Evolutionary conservation across 2,329 filamentous ascomycete species (phyloP), one percentile per base, ranked within the genome.

Genomic region (Venturia effusa): DNA sequence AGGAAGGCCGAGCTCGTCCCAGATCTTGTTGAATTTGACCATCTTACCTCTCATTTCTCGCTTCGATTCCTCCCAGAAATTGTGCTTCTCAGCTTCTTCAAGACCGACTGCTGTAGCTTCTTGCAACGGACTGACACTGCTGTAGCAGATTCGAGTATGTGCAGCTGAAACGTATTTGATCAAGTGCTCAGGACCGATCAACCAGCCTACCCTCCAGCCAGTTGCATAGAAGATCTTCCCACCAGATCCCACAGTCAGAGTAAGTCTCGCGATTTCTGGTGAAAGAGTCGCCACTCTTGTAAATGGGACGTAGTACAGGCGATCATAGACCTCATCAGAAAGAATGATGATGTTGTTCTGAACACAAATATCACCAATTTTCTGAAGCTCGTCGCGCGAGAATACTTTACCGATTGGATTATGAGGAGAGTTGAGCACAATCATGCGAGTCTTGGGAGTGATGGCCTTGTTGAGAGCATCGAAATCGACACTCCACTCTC

Each of bases 151-250:
- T 63, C 93, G 85, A 0, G 93, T 97, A 75, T 99, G 94, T 0
- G 94, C 94, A 22, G 91, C 91, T 13, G 89, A 86, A 40, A 96
- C 93, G 73, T 96, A 90, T 73, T 95, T 89, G 77, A 97, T 92
- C 62, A 97, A 80, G 66, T 96, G 84, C 62, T 90, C 84, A 0
- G 90, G 91, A 0, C 94, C 94, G 72, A 97, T 94, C 43, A 99
- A 80, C 86, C 93, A 99, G 64, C 94, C 90, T 68, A 97, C 92
- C 65, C 94, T 87, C 94, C 94, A 99, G 59, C 94, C 94, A 0
- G 94, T 99, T 64, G 90, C 91, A 73, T 97, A 97, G 77, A 99
- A 99, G 80, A 94, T 95, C 83, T 99, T 99, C 70, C 94, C 94
- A 0, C 92, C 94, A 0, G 92, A 96, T 24, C 94, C 94, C 37